Evolutionary conservation across 305 asterid species (phyloP).

Genomic region (Fraxinus nigra): DNA sequence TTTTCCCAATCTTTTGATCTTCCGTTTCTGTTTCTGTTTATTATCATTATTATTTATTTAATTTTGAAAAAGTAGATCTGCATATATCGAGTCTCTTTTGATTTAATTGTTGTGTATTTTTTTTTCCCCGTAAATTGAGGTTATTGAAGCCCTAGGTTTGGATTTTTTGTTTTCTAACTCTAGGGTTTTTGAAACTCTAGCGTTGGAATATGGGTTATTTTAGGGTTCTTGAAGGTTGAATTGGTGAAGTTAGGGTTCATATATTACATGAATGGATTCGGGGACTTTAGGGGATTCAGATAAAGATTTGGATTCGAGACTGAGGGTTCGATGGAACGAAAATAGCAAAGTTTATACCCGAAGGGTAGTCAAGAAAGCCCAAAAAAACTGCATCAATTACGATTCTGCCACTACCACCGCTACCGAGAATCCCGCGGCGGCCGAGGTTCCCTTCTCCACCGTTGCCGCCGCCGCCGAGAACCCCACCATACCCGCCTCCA

Average conservation of each 20-base stretch:
- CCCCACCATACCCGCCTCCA: constrained; percentile 1
- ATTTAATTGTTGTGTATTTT: not conserved
- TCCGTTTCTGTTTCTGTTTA: not conserved
- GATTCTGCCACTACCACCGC: not conserved
- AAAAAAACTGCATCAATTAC: not conserved
- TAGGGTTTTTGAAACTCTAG: constrained; percentile 8
- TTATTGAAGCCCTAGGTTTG: not conserved
- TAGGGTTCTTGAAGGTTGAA: constrained; percentile 2
- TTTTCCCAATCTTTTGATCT: not conserved
- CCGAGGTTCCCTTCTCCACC: not conserved
- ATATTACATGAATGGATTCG: constrained; percentile 6
- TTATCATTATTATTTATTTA: not conserved
- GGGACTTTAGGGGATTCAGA: not conserved
- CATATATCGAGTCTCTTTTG: not conserved
- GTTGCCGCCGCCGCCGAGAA: not conserved
- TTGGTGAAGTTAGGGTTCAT: not conserved
- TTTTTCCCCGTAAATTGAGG: not conserved
- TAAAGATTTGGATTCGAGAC: not conserved
- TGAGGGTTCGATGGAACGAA: constrained; percentile 6
- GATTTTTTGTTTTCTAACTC: not conserved
- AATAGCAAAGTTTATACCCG: constrained; percentile 17
- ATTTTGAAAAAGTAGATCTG: not conserved
- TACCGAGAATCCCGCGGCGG: not conserved
- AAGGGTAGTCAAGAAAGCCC: constrained; percentile 8
- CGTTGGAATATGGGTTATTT: not conserved